Percentiles rank a stretch among this genome's conserved stretches.
phyloP scores from a whole-genome alignment of 345 rosid species.

The Populus alba region DNA sequence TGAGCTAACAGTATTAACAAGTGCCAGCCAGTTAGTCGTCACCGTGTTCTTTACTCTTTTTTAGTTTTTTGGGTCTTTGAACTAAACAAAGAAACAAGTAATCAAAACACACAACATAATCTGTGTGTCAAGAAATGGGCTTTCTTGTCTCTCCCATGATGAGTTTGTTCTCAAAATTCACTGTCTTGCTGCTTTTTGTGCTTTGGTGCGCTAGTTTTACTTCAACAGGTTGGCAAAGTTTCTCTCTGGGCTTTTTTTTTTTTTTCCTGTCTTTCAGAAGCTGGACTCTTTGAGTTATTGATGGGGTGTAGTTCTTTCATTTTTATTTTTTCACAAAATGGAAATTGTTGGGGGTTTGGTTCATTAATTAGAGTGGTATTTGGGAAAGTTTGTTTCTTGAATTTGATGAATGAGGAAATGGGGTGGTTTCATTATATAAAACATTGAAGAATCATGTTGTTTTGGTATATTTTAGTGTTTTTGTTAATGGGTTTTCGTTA shows the following conservation, averaged over 20 bases:
- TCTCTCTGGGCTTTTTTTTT: background rate
- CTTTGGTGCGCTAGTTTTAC: slow-evolving; percentile 41
- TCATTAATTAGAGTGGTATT: background rate
- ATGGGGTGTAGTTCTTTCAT: slow-evolving; percentile 5
- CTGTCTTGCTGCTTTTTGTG: slow-evolving; percentile 36
- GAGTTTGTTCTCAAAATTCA: slow-evolving; percentile 27
- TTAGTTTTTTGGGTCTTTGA: background rate
- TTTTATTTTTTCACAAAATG: background rate
- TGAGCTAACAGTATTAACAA: background rate
- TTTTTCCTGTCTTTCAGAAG: background rate
- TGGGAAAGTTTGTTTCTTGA: slow-evolving; percentile 12
- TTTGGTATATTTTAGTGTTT: slow-evolving; percentile 3
- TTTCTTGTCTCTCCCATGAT: slow-evolving; percentile 24
- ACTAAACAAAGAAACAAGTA: background rate
- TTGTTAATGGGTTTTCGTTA: background rate
- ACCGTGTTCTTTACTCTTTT: slow-evolving; percentile 16
- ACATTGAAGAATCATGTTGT: background rate
- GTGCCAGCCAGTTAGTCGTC: slow-evolving; percentile 2
- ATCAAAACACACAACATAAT: background rate
- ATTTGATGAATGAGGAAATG: slow-evolving; percentile 14
- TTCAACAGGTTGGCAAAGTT: slow-evolving; percentile 46
- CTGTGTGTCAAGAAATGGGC: slow-evolving; percentile 32
- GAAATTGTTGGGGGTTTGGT: background rate
- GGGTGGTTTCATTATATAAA: slow-evolving; percentile 5
- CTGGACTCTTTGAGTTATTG: slow-evolving; percentile 4